Base-by-base conservation (phyloP, 306 rosid species). In the Rosa persica region DNA sequence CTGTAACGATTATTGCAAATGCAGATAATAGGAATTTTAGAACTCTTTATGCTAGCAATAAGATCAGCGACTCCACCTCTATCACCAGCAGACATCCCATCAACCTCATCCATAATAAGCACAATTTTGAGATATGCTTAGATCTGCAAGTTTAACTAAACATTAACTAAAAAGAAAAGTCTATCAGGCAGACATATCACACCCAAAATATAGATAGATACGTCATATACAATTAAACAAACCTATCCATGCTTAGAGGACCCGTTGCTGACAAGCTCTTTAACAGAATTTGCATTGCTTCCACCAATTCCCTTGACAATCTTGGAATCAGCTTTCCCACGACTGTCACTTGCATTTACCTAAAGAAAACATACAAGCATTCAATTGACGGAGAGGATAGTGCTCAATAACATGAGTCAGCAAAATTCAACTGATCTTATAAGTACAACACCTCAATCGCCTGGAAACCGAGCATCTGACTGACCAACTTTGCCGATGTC, bases 31-130 rank as follows among this genome's bases (percentile, higher is more conserved):
- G 98, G 98, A 86, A 94, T 89, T 85, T 92, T 94, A 42, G 97
- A 92, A 52, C 81, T 92, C 83, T 94, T 94, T 83, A 94, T 94
- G 86, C 91, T 90, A 38, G 93, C 90, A 86, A 94, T 92, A 72
- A 94, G 96, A 86, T 92, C 97, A 82, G 98, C 91, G 78, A 94
- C 73, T 72, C 98, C 98, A 77, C 98, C 98, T 84, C 98, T 83
- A 86, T 94, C 98, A 82, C 98, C 98, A 82, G 98, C 98, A 81
- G 98, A 94, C 98, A 94, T 92, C 85, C 98, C 98, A 84, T 94
- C 97, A 77, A 94, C 98, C 79, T 94, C 98, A 51, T 94, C 98
- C 98, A 94, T 94, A 81, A 94, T 89, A 72, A 94, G 92, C 77
- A 94, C 98, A 70, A 92, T 84, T 88, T 89, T 92, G 55, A 87